A percentile compares a stretch with the other conserved stretches of the same genome.
phyloP scores from a whole-genome alignment of 345 rosid genomes.

The Brassica napus region DNA sequence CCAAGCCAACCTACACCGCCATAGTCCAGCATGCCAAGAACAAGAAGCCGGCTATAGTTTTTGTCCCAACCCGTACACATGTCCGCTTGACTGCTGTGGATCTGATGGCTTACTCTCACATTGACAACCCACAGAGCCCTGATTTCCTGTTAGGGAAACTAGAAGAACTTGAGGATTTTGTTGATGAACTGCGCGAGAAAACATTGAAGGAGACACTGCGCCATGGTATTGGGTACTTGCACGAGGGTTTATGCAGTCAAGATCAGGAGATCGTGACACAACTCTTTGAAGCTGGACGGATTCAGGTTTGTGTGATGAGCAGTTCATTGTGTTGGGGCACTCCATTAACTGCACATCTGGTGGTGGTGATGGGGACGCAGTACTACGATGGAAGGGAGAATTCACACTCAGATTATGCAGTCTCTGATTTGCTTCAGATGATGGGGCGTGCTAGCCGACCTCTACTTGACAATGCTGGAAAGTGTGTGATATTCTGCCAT shows the following conservation, averaged over 20 bases:
- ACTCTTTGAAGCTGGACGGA: slow-evolving; percentile 82
- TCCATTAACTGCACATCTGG: slow-evolving; percentile 78
- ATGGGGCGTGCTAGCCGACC: slow-evolving; percentile 96
- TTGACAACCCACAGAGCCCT: slow-evolving; percentile 57
- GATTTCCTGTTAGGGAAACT: slow-evolving; percentile 53
- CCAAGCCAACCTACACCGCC: slow-evolving; percentile 83
- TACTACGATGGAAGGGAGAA: slow-evolving; percentile 89
- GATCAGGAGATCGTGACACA: slow-evolving; percentile 84
- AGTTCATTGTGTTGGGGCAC: slow-evolving; percentile 90
- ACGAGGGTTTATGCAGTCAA: slow-evolving; percentile 76
- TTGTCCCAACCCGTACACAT: slow-evolving; percentile 91
- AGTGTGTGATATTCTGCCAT: slow-evolving; percentile 84
- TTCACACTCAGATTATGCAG: slow-evolving; percentile 83
- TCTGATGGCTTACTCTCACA: slow-evolving; percentile 78
- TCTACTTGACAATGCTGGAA: slow-evolving; percentile 76
- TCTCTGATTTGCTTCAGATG: slow-evolving; percentile 90
- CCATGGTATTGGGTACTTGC: slow-evolving; percentile 86
- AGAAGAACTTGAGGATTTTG: slow-evolving; percentile 64
- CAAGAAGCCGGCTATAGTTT: slow-evolving; percentile 79
- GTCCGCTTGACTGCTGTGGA: slow-evolving; percentile 85
- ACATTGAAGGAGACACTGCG: slow-evolving; percentile 64
- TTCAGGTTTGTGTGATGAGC: slow-evolving; percentile 95
- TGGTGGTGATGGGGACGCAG: slow-evolving; percentile 94
- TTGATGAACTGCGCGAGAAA: slow-evolving; percentile 60
- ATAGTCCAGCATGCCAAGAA: slow-evolving; percentile 79